These are phyloP conservation scores for Globisporangium apiculatum DNA, from an alignment of 352 stramenopile species.

Conservation along the genomic window DNA sequence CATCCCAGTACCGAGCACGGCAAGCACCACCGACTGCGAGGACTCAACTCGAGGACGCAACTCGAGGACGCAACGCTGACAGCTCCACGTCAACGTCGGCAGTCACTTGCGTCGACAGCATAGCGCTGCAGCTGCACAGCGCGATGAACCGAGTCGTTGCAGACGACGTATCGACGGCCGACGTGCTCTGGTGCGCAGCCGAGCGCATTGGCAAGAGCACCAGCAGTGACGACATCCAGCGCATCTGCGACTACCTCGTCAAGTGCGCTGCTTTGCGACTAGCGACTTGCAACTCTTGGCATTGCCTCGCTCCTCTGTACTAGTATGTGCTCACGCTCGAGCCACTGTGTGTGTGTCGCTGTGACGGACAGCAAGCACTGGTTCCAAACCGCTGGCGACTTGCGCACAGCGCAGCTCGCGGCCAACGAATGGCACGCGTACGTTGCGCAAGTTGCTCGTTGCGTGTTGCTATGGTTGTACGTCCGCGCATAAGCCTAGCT, in stretches of 20 bases:
- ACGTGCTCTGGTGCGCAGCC: conserved; percentile 47
- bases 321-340: not conserved
- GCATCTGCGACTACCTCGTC: conserved; percentile 55
- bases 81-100: too few species aligned
- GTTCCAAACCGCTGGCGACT: conserved; percentile 55
- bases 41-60: too few species aligned
- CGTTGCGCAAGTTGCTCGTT: conserved; percentile 3
- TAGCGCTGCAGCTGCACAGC: not conserved
- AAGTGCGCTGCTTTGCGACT: conserved; percentile 21
- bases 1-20: too few species aligned
- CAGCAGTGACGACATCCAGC: conserved; percentile 39
- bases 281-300: too few species aligned
- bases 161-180: conserved; percentile 27
- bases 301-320: not conserved
- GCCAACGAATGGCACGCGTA: conserved; percentile 49
- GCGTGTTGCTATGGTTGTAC: too few species aligned
- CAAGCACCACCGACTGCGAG: too few species aligned
- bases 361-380: conserved; percentile 40
- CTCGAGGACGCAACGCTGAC: too few species aligned
- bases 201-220: conserved; percentile 44
- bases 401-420: conserved; percentile 34
- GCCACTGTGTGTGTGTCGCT: not conserved
- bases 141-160: conserved; percentile 5
- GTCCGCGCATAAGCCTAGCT: too few species aligned
- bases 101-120: not conserved